These are phyloP conservation scores for Didymella arachidicola DNA, from an alignment of 2,329 filamentous ascomycete genomes.

Conservation along the genomic window DNA sequence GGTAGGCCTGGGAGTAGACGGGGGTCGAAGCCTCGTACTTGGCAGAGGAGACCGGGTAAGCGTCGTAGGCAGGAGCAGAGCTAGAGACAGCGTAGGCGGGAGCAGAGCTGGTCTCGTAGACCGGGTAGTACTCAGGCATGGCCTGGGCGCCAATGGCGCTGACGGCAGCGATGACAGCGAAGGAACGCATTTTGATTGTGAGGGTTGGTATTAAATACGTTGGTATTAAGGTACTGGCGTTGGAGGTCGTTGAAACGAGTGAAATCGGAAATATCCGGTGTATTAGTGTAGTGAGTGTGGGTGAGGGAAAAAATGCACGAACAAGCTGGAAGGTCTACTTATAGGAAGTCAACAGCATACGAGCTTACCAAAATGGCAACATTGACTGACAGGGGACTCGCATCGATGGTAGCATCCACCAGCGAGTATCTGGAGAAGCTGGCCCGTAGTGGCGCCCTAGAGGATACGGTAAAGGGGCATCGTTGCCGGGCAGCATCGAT, in stretches of 20 bases:
- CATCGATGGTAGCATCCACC: slow-evolving; percentile 38
- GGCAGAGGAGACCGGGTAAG: not conserved
- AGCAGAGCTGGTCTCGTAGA: slow-evolving; percentile 21
- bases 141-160: slow-evolving; percentile 4
- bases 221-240: slow-evolving; percentile 44
- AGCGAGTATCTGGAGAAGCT: slow-evolving; percentile 32
- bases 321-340: slow-evolving; percentile 40
- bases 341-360: slow-evolving; percentile 37
- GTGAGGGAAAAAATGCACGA: slow-evolving; percentile 44
- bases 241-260: slow-evolving; percentile 50
- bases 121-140: slow-evolving; percentile 12
- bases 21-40: slow-evolving; percentile 8
- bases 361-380: slow-evolving; percentile 36
- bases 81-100: slow-evolving; percentile 21
- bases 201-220: slow-evolving; percentile 45
- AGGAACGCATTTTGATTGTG: slow-evolving; percentile 52
- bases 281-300: slow-evolving; percentile 48
- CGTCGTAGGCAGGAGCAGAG: slow-evolving; percentile 13
- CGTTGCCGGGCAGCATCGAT: slow-evolving; percentile 32
- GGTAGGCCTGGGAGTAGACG: slow-evolving; percentile 4
- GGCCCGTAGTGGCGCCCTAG: slow-evolving; percentile 38
- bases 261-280: slow-evolving; percentile 52
- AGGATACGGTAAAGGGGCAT: slow-evolving; percentile 44
- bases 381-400: slow-evolving; percentile 35
- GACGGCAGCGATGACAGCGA: slow-evolving; percentile 38